phyloP scores from a whole-genome alignment of 768 basidiomycete species.

The Pholiota microspora region DNA sequence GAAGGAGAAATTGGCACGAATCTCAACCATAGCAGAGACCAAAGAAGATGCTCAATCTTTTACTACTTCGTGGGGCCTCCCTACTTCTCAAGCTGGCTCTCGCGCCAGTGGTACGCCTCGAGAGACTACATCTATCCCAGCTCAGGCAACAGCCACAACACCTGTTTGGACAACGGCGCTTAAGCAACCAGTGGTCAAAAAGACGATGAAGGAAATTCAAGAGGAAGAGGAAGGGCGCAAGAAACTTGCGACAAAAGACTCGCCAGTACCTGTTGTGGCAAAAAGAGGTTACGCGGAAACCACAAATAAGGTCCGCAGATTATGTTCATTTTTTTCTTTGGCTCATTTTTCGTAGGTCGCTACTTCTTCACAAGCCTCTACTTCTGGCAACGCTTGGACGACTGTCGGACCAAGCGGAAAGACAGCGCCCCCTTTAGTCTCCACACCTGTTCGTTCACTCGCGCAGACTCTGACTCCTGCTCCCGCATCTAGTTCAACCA shows the following conservation, averaged over 20 bases:
- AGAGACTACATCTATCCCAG: slow-evolving; percentile 34
- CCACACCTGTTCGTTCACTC: slow-evolving; percentile 34
- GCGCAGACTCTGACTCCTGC: slow-evolving; percentile 24
- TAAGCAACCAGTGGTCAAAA: slow-evolving; percentile 62
- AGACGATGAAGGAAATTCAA: slow-evolving; percentile 98
- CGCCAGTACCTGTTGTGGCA: slow-evolving; percentile 49
- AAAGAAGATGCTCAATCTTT: slow-evolving; percentile 63
- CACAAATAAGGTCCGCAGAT: slow-evolving; percentile 60
- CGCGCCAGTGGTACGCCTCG: slow-evolving; percentile 39
- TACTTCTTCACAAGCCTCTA: slow-evolving; percentile 22
- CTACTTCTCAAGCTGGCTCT: slow-evolving; percentile 75
- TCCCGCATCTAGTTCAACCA: slow-evolving; percentile 9
- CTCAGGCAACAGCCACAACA: slow-evolving; percentile 26
- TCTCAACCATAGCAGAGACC: slow-evolving; percentile 29
- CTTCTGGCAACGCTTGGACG: slow-evolving; percentile 67
- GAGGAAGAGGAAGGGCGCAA: slow-evolving; percentile 94
- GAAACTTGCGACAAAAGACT: slow-evolving; percentile 62
- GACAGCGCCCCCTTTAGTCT: slow-evolving; percentile 28
- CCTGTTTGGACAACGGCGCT: slow-evolving; percentile 75
- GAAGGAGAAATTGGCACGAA: slow-evolving; percentile 57
- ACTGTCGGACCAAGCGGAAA: slow-evolving; percentile 85
- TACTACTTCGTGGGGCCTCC: slow-evolving; percentile 80
- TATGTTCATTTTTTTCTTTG: slow-evolving; percentile 13
- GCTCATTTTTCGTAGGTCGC: slow-evolving; percentile 28
- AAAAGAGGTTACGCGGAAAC: slow-evolving; percentile 80